phyloP scores from a whole-genome alignment of 1,139 yeast species.

The Lodderomyces oxycetoniae region DNA sequence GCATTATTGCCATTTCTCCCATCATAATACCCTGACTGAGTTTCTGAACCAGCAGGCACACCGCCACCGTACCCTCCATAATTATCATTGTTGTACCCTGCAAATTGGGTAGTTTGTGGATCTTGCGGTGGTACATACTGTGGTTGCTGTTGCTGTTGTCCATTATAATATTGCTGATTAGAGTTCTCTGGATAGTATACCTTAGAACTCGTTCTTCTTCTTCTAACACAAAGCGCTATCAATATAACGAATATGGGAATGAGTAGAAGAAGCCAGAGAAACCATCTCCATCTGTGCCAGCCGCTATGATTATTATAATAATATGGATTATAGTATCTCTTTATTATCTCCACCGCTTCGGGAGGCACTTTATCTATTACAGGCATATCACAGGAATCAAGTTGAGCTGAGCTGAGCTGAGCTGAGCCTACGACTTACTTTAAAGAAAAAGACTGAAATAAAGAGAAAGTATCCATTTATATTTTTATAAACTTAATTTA shows the following conservation, averaged over 20 bases:
- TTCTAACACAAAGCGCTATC: conserved; percentile 6
- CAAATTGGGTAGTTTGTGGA: conserved; percentile 8
- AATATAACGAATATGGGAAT: conserved; percentile 9
- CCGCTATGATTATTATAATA: conserved; percentile 5
- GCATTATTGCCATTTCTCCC: conserved; percentile 1
- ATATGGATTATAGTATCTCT: conserved; percentile 3
- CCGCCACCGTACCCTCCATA: conserved; percentile 7
- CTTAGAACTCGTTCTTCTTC: conserved; percentile 6
- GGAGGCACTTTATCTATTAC: too few species aligned
- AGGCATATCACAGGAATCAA: too few species aligned
- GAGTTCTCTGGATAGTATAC: conserved; percentile 6
- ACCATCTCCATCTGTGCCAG: conserved; percentile 12
- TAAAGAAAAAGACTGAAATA: too few species aligned
- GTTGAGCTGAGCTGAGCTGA: too few species aligned
- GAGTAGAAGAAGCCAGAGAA: conserved; percentile 11
- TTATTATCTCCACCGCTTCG: conserved; percentile 2
- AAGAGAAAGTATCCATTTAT: too few species aligned
- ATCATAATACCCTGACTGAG: conserved; percentile 5
- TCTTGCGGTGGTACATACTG: conserved; percentile 7
- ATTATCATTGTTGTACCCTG: conserved; percentile 3
- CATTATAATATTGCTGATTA: conserved; percentile 5
- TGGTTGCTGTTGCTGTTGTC: conserved; percentile 4
- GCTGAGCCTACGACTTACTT: too few species aligned
- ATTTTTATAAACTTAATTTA: too few species aligned
- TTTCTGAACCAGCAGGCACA: conserved; percentile 5